These are phyloP conservation scores for Atkinsonella texensis DNA, from an alignment of 2,329 filamentous ascomycete species.

Conservation along the genomic window DNA sequence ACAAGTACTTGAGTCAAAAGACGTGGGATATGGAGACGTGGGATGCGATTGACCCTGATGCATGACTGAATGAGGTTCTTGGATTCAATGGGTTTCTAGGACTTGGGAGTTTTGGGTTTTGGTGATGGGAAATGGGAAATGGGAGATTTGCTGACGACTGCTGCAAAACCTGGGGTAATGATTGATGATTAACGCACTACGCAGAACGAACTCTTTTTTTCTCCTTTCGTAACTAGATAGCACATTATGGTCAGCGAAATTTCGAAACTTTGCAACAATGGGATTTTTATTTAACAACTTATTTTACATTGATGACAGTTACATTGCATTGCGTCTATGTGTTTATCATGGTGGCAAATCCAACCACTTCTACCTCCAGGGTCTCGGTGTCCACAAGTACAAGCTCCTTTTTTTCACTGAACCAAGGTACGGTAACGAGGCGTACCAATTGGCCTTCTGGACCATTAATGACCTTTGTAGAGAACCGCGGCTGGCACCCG, in stretches of 20 bases:
- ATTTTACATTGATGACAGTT: background rate
- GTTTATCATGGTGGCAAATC: slow-evolving; percentile 26
- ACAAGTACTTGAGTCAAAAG: background rate
- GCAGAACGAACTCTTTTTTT: background rate
- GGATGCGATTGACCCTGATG: background rate
- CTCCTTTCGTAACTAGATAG: background rate
- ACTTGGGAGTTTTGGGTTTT: background rate
- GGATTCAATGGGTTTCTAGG: no score
- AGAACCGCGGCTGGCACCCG: slow-evolving; percentile 72
- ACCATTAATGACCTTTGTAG: slow-evolving; percentile 56
- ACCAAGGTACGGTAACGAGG: slow-evolving; percentile 73
- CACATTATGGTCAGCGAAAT: background rate
- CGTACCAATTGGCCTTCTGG: slow-evolving; percentile 58
- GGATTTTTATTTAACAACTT: background rate
- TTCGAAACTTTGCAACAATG: no score
- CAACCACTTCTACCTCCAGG: slow-evolving; percentile 62
- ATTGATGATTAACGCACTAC: background rate
- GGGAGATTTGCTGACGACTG: background rate
- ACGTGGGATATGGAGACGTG: background rate
- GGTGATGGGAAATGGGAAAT: background rate
- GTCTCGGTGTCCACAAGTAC: slow-evolving; percentile 80
- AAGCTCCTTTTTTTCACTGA: slow-evolving; percentile 64
- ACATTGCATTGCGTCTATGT: background rate
- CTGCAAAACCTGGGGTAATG: background rate
- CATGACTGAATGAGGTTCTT: background rate